These are phyloP conservation scores for Rhodomyrtus psidioides DNA, from an alignment of 441 rosid species.

Conservation along the genomic window DNA sequence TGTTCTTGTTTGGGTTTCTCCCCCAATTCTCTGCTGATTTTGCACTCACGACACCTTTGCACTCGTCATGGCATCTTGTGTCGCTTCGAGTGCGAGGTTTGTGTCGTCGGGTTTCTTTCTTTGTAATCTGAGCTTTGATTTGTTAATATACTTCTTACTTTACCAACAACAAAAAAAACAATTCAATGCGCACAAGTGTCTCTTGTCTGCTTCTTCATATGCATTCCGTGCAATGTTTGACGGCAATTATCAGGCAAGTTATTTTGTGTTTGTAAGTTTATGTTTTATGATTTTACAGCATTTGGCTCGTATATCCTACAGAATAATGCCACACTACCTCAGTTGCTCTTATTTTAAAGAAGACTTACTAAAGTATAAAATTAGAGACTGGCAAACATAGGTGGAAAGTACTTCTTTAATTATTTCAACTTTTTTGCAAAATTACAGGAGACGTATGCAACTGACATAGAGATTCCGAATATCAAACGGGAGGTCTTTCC, in stretches of 20 bases:
- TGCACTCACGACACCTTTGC: too few relatives aligned
- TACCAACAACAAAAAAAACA: too few relatives aligned
- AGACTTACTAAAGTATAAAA: background rate
- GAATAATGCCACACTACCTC: background rate
- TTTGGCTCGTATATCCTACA: background rate
- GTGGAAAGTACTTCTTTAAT: background rate
- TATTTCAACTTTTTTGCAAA: background rate
- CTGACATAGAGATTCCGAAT: constrained; percentile 93
- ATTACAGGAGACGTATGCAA: constrained; percentile 82
- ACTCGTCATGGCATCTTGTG: too few relatives aligned
- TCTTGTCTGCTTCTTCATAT: constrained; percentile 94
- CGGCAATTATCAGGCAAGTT: constrained; percentile 91
- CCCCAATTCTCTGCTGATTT: too few relatives aligned
- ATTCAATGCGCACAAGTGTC: constrained; percentile 46
- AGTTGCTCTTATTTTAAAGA: background rate
- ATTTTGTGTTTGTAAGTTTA: background rate
- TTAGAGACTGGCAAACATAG: background rate
- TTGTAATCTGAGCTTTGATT: too few relatives aligned
- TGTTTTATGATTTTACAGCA: background rate
- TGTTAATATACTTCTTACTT: too few relatives aligned
- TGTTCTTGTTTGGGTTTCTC: too few relatives aligned
- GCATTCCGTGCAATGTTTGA: constrained; percentile 99
- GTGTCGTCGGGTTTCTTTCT: too few relatives aligned
- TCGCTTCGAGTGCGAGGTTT: too few relatives aligned
- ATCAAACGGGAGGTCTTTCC: constrained; percentile 96